These are phyloP conservation scores for Lotmaria passim DNA, from an alignment of 208 protist species.

Conservation along the genomic window DNA sequence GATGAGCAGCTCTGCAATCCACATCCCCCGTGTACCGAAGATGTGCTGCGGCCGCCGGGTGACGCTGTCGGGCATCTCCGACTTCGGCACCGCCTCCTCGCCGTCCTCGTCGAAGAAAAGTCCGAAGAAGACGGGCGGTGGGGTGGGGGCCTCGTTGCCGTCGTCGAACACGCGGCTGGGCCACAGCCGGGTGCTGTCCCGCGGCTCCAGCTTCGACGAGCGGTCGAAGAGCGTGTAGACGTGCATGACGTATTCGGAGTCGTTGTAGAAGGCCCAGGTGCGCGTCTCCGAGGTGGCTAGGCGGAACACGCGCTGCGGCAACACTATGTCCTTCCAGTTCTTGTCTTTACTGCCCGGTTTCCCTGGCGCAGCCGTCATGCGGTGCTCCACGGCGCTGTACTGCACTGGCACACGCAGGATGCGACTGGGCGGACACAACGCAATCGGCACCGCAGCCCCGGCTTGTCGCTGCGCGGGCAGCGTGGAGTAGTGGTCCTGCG, in stretches of 20 bases:
- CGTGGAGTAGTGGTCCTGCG: conserved; percentile 24
- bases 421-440: conserved; percentile 24
- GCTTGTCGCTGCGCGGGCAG: conserved; percentile 23
- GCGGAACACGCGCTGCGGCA: conserved; percentile 26
- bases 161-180: conserved; percentile 28
- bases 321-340: conserved; percentile 19
- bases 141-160: conserved; percentile 15
- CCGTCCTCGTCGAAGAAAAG: conserved; percentile 27
- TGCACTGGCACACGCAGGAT: conserved; percentile 20
- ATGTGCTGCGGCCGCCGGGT: conserved; percentile 14
- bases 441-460: conserved; percentile 17
- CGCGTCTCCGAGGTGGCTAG: conserved; percentile 36
- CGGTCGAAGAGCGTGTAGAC: conserved; percentile 51
- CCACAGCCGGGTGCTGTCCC: conserved; percentile 38
- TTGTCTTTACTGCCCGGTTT: conserved; percentile 8
- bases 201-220: conserved; percentile 51
- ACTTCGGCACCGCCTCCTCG: conserved; percentile 23
- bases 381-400: conserved; percentile 24
- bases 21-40: conserved; percentile 23
- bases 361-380: background rate
- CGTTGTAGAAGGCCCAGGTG: conserved; percentile 75
- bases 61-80: conserved; percentile 27
- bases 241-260: conserved; percentile 53
- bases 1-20: conserved; percentile 25
- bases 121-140: conserved; percentile 27